These are phyloP conservation scores for Dillenia suffruticosa DNA, from an alignment of 164 flowering plant genomes.

Conservation along the genomic window DNA sequence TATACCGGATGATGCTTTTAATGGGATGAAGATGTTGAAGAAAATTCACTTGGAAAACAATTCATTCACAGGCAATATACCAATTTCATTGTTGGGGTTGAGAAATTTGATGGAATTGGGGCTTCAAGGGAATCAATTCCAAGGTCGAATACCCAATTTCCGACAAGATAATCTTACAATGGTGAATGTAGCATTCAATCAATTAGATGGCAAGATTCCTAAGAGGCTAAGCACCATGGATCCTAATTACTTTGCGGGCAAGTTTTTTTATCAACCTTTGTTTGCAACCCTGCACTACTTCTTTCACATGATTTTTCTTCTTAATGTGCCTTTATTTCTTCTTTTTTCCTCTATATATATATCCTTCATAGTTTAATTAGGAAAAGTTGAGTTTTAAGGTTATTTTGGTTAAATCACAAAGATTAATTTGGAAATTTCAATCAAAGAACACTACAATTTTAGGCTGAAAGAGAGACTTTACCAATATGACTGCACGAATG, in stretches of 20 bases:
- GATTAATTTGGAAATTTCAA: too few species aligned
- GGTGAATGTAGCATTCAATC: constrained; percentile 37
- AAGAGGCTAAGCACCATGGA: too few species aligned
- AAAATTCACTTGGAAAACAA: constrained; percentile 38
- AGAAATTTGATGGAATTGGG: constrained; percentile 33
- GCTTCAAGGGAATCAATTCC: constrained; percentile 41
- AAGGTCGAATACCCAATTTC: constrained; percentile 40
- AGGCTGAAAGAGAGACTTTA: too few species aligned
- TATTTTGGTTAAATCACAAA: too few species aligned
- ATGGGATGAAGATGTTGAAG: constrained; percentile 30
- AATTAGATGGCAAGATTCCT: constrained; percentile 40
- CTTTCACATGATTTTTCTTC: constrained; percentile 24
- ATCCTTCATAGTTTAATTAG: too few species aligned
- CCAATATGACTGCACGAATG: too few species aligned
- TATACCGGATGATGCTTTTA: constrained; percentile 29
- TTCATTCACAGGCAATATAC: constrained; percentile 34
- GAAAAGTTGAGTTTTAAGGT: too few species aligned
- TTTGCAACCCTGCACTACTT: constrained; percentile 13
- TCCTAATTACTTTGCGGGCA: too few species aligned
- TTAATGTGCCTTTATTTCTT: constrained; percentile 5
- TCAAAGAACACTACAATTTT: too few species aligned
- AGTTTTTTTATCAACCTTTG: too few species aligned
- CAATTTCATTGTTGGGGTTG: constrained; percentile 27
- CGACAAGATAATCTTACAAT: not conserved
- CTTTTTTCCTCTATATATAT: too few species aligned